Base-by-base conservation (phyloP, 495 filamentous ascomycete species). In the Podospora pseudopauciseta region DNA sequence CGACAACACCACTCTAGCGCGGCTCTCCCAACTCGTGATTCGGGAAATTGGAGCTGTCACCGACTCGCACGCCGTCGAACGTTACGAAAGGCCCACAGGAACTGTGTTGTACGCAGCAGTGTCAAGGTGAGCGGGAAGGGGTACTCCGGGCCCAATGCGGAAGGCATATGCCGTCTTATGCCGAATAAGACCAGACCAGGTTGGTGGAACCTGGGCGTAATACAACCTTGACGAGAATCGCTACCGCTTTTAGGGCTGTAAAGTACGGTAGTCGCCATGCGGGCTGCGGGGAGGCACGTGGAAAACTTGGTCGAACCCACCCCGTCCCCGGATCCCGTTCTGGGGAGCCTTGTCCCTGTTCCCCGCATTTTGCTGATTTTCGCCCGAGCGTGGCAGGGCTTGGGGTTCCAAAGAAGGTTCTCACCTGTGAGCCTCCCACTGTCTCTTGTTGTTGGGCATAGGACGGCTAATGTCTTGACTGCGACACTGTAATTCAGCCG, bases 401-500 rank as follows among this genome's bases (percentile, higher is more conserved):
- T 49, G 39, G 2, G 39, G 59, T 26, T 32, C 59, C 54, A 62
- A 63, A 57, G 57, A 60, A 58, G 55, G 3, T 58, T 58, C 39
- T 49, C 13, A 49, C 39, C 39, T 13, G 6, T 49, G 39, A 49
- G 39, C 39, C 39, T 49, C 39, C 13, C 0, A 16, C 39, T 58
- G 56, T 58, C 18, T 27, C 16, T 58, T 58, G 39, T 18, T 49
- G 39, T 49, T 49, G 39, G 39, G 39, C 39, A 16, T 49, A 49
- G 19, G 30, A 19, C 28, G 49, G 66, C 18, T 68, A 27, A 68
- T 64, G 16, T 68, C 20, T 23, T n/a, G 49, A 16, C 34, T 67
- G 66, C 19, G 18, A 63, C 66, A 56, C 44, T 67, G 18, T 23
- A 4, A 67, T 67, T 63, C 60, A 67, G 26, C 66, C 66, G 66